Evolutionary conservation across 441 rosid genomes (phyloP).

Genomic region (Flueggea neowawraea): DNA sequence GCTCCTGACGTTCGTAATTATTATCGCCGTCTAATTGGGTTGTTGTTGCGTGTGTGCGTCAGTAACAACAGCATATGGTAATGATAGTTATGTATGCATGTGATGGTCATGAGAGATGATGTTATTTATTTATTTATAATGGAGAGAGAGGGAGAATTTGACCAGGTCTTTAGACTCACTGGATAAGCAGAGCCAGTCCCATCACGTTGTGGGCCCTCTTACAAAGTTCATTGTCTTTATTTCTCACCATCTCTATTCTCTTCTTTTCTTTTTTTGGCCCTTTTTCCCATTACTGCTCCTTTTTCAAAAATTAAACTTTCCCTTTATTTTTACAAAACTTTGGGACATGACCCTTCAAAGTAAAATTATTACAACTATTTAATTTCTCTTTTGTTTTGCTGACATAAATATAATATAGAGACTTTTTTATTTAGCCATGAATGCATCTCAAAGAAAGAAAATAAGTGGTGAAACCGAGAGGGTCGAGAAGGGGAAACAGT

Average conservation of each 20-base stretch:
- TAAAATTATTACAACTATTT: too few species aligned
- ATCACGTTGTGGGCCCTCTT: constrained; percentile 7
- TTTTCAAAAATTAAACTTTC: too few species aligned
- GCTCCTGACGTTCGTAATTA: background rate
- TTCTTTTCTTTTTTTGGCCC: background rate
- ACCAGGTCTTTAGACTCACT: background rate
- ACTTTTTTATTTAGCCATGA: too few species aligned
- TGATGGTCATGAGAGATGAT: background rate
- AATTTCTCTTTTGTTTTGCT: too few species aligned
- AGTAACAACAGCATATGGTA: background rate
- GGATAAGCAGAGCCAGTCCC: constrained; percentile 10
- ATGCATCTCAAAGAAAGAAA: too few species aligned
- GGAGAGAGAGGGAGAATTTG: background rate
- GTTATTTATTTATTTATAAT: too few species aligned
- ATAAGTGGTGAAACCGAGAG: background rate
- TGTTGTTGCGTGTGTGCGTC: background rate
- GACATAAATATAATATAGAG: too few species aligned
- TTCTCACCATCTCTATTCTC: background rate
- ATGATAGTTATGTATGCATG: background rate
- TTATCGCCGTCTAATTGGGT: background rate
- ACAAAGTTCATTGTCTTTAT: constrained; percentile 12
- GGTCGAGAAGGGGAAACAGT: background rate
- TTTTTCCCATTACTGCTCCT: background rate
- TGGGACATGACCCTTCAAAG: background rate
- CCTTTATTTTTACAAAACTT: background rate